Base-by-base conservation (phyloP, 768 basidiomycete species). In the Suillus occidentalis region DNA sequence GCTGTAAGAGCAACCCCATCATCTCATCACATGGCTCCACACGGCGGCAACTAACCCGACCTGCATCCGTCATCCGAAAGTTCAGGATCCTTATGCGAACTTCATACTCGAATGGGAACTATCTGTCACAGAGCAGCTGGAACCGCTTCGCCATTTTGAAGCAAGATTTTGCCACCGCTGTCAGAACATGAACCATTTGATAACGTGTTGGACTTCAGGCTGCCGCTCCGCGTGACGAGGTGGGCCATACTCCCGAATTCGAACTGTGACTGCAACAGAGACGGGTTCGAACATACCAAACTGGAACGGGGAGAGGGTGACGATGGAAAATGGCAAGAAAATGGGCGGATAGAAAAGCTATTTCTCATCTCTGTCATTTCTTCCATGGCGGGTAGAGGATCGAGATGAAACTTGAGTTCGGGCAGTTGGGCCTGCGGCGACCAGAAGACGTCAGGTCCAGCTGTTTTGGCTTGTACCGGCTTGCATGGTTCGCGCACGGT, bases 391-490 rank as follows among this genome's bases (percentile, higher is more conserved):
- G 53, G 45, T 25, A 56, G 10, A 6, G 52, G 13, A 13, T 59
- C 57, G 8, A 22, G 22, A 31, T 42, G 55, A 22, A 68, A 28
- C 6, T 50, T 45, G 1, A 25, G 37, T 7, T 63, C 65, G 22
- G 62, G 58, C 12, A 67, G 63, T 0, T 60, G 8, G 14, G 64
- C 45, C 34, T 66, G 60, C 16, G 56, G 50, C 16, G 63, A 37
- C 34, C 73, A 61, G 5, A 64, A 63, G 22, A 64, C 56, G 28
- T 64, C 65, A 28, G 57, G 57, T 9, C 25, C 57, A 5, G 37
- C 37, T 50, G 61, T 67, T 6, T 49, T 66, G 25, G 62, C 69
- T 9, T 67, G 68, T 18, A 69, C 55, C 0, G 66, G 65, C 20
- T 28, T 2, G 9, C 3, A 65, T 1, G 65, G 75, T 8, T 59